A percentile compares a stretch with the other conserved stretches of the same genome.
Conservation (phyloP, 2,329 filamentous ascomycete species). For the Passalora sequoiae region DNA sequence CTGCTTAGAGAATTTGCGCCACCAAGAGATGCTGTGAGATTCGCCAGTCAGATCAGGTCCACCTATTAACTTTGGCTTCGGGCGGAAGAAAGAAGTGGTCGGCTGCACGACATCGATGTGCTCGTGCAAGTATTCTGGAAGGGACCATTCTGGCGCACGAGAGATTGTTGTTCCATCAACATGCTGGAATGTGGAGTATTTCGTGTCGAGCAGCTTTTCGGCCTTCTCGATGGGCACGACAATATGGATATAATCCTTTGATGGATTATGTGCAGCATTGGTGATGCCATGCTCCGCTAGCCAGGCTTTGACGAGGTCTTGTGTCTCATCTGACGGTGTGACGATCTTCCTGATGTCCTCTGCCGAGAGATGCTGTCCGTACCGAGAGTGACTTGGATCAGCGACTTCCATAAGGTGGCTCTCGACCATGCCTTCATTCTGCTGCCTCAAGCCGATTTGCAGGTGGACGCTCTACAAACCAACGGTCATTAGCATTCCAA, state of each 20-base stretch:
- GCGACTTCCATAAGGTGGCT: slow-evolving; percentile 52
- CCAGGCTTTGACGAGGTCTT: slow-evolving; percentile 53
- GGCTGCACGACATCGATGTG: slow-evolving; percentile 58
- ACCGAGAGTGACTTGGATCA: slow-evolving; percentile 50
- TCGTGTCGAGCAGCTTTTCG: slow-evolving; percentile 51
- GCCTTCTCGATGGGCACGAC: slow-evolving; percentile 48
- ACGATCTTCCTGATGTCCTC: slow-evolving; percentile 52
- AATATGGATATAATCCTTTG: slow-evolving; percentile 55
- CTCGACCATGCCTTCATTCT: slow-evolving; percentile 52
- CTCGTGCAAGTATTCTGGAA: slow-evolving; percentile 53
- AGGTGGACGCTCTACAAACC: too few species aligned
- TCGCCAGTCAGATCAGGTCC: slow-evolving; percentile 9
- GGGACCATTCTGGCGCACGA: slow-evolving; percentile 54
- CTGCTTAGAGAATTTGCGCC: slow-evolving; percentile 19
- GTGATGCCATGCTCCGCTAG: slow-evolving; percentile 50
- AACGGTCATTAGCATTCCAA: too few species aligned
- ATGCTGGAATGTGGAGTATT: slow-evolving; percentile 50
- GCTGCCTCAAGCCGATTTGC: slow-evolving; percentile 56
- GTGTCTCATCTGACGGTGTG: slow-evolving; percentile 49
- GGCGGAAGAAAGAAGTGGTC: slow-evolving; percentile 55
- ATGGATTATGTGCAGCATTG: slow-evolving; percentile 44
- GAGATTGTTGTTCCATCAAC: slow-evolving; percentile 46
- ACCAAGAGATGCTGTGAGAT: slow-evolving; percentile 20
- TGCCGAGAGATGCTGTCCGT: slow-evolving; percentile 49
- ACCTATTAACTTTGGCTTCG: slow-evolving; percentile 21